Evolutionary conservation across 2,329 filamentous ascomycete genomes (phyloP).

Genomic region (Pseudogymnoascus sp.): DNA sequence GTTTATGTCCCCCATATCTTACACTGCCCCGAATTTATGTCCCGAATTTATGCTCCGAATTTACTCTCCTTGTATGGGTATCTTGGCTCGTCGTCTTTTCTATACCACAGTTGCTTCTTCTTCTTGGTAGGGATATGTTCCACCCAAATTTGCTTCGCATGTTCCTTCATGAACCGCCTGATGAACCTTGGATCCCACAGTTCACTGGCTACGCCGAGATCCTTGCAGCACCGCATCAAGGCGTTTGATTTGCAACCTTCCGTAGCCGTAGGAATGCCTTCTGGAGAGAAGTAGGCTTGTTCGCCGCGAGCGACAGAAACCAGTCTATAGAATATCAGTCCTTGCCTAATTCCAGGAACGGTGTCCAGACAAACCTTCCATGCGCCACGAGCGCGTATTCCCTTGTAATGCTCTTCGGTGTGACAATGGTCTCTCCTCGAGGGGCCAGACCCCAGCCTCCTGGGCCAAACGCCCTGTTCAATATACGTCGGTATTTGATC

Average conservation of each 20-base stretch:
- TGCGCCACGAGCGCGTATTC: slow-evolving; percentile 89
- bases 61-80: slow-evolving; percentile 51
- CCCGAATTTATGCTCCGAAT: slow-evolving; percentile 13
- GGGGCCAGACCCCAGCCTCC: slow-evolving; percentile 94
- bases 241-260: slow-evolving; percentile 98
- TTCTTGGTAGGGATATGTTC: slow-evolving; percentile 84
- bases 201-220: slow-evolving; percentile 88
- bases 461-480: slow-evolving; percentile 88
- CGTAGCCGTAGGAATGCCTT: slow-evolving; percentile 86
- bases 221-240: slow-evolving; percentile 96
- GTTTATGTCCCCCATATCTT: background rate
- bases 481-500: slow-evolving; percentile 90
- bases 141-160: slow-evolving; percentile 77
- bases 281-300: slow-evolving; percentile 84
- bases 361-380: slow-evolving; percentile 59
- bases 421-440: slow-evolving; percentile 64
- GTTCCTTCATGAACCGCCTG: slow-evolving; percentile 66
- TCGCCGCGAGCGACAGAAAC: slow-evolving; percentile 90
- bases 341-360: background rate
- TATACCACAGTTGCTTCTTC: slow-evolving; percentile 77
- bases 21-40: background rate
- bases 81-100: slow-evolving; percentile 70
- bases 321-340: slow-evolving; percentile 50
- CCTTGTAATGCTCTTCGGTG: slow-evolving; percentile 56
- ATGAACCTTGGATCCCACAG: slow-evolving; percentile 95